These are phyloP conservation scores for Hortiboletus flavorubellus DNA, from an alignment of 768 basidiomycete species.

Conservation along the genomic window DNA sequence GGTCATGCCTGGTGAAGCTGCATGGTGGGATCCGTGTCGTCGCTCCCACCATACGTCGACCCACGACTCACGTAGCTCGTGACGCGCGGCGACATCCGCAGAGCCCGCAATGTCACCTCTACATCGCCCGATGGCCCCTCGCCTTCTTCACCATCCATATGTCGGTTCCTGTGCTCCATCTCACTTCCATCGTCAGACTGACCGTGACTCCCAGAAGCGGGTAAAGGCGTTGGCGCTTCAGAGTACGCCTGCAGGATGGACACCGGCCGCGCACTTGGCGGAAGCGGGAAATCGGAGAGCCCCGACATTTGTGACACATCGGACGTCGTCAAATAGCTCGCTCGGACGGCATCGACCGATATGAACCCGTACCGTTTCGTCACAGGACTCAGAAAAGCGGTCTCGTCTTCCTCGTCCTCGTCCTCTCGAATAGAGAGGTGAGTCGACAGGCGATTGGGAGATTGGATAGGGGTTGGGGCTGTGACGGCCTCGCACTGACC, in stretches of 20 bases:
- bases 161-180: background rate
- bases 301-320: slow-evolving; percentile 61
- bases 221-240: slow-evolving; percentile 21
- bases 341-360: slow-evolving; percentile 36
- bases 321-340: slow-evolving; percentile 65
- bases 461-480: slow-evolving; percentile 12
- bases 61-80: slow-evolving; percentile 13
- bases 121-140: slow-evolving; percentile 13
- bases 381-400: slow-evolving; percentile 12
- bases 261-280: slow-evolving; percentile 41
- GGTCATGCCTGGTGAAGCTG: slow-evolving; percentile 9
- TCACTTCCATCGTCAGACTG: background rate
- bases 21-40: slow-evolving; percentile 21
- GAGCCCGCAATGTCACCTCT: slow-evolving; percentile 8
- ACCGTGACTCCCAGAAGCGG: background rate
- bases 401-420: slow-evolving; percentile 1
- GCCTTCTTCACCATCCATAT: background rate
- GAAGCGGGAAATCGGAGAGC: slow-evolving; percentile 69
- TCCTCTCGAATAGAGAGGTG: slow-evolving; percentile 23
- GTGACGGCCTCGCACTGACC: slow-evolving; percentile 14
- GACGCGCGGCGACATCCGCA: slow-evolving; percentile 4
- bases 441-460: slow-evolving; percentile 15
- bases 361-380: slow-evolving; percentile 20
- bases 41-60: slow-evolving; percentile 28
- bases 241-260: slow-evolving; percentile 46